A percentile compares a stretch with the other conserved stretches of the same genome.
Conservation (phyloP, 805 yeast genomes). For the Maudiozyma pseudohumilis region DNA sequence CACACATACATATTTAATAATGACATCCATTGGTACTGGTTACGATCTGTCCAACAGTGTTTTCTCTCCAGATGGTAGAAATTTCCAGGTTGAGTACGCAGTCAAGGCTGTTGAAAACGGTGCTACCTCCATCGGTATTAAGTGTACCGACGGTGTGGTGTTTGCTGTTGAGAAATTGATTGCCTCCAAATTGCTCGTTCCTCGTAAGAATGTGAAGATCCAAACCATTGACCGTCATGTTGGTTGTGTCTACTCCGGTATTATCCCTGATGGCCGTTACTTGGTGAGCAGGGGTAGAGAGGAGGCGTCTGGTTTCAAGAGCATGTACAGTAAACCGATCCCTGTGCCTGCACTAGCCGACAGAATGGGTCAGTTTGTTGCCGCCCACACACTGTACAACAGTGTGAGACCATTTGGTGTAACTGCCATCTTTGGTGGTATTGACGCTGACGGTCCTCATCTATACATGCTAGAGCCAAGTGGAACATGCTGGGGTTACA, state of each 20-base stretch:
- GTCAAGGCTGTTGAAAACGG: slow-evolving; percentile 96
- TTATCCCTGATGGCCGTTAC: slow-evolving; percentile 94
- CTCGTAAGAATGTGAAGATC: slow-evolving; percentile 80
- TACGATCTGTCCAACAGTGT: slow-evolving; percentile 97
- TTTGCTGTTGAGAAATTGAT: slow-evolving; percentile 93
- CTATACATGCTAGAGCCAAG: slow-evolving; percentile 96
- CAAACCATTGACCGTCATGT: slow-evolving; percentile 89
- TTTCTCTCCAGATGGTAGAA: slow-evolving; percentile 79
- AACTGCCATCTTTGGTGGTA: slow-evolving; percentile 86
- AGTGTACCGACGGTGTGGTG: slow-evolving; percentile 89
- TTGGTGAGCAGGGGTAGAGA: slow-evolving; percentile 86
- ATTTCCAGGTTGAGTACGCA: slow-evolving; percentile 97
- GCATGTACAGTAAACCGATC: slow-evolving; percentile 61
- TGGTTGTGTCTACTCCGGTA: slow-evolving; percentile 91
- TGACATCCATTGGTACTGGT: slow-evolving; percentile 97
- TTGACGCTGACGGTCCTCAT: slow-evolving; percentile 83
- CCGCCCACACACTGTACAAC: slow-evolving; percentile 89
- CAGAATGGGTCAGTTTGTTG: slow-evolving; percentile 83
- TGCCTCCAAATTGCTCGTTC: slow-evolving; percentile 77
- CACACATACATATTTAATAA: too few relatives aligned
- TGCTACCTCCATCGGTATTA: slow-evolving; percentile 88
- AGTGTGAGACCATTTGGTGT: slow-evolving; percentile 98
- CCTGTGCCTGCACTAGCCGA: slow-evolving; percentile 76
- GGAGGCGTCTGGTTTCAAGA: slow-evolving; percentile 72
- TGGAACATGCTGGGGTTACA: slow-evolving; percentile 95